These are phyloP conservation scores for Trebouxia gelatinosa DNA, from an alignment of 163 green algal genomes.

Conservation along the genomic window DNA sequence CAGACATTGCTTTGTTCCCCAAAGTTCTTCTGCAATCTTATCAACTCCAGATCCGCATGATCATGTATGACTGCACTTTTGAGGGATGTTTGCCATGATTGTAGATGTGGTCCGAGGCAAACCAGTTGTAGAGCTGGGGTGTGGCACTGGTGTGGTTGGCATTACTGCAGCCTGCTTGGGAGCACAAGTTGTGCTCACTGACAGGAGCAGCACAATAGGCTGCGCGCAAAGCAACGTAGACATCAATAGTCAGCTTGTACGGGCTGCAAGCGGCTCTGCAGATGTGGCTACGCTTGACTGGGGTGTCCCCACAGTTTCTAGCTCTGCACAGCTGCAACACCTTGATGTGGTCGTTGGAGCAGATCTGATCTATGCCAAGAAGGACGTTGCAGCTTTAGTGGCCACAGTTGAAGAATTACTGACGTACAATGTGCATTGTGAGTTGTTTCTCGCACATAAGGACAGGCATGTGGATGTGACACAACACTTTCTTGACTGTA, in stretches of 20 bases:
- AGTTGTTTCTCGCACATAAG: slow-evolving; percentile 23
- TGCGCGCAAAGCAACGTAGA: not conserved
- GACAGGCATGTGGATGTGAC: not conserved
- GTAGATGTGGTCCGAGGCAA: slow-evolving; percentile 3
- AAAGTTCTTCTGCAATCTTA: not conserved
- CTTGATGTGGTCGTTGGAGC: slow-evolving; percentile 30
- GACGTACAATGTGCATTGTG: too few relatives aligned
- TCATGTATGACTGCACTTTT: not conserved
- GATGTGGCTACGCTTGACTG: not conserved
- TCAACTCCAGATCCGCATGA: not conserved
- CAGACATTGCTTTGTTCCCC: too few relatives aligned
- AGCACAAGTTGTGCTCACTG: slow-evolving; percentile 1
- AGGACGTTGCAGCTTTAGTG: too few relatives aligned
- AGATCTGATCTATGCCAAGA: slow-evolving; percentile 17
- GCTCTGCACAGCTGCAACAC: not conserved
- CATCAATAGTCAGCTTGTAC: not conserved
- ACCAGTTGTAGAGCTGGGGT: slow-evolving; percentile 1
- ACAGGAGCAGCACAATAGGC: not conserved
- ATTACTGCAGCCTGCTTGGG: slow-evolving; percentile 17
- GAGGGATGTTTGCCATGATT: not conserved
- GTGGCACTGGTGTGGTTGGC: slow-evolving; percentile 11
- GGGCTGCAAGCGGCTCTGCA: not conserved
- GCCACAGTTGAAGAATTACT: too few relatives aligned
- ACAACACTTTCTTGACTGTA: not conserved
- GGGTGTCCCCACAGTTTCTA: too few relatives aligned